Conservation (phyloP, 805 yeast species). For the Candida germanica region DNA sequence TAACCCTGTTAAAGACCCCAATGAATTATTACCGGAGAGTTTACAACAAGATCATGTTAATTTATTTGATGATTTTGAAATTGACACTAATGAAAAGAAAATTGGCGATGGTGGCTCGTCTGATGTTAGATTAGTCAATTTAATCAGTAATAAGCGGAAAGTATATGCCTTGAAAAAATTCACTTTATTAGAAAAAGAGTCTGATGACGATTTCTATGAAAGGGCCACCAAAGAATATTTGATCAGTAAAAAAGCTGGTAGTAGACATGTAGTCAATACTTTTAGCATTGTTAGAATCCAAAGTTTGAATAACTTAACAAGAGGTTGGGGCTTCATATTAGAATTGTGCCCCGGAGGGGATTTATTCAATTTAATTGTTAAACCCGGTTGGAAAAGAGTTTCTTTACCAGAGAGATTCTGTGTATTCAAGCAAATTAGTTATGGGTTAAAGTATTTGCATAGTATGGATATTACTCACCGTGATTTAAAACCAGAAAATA, state of each 20-base stretch:
- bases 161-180: conserved; percentile 66
- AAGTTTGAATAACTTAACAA: conserved; percentile 47
- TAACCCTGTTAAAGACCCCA: conserved; percentile 65
- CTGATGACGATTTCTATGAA: conserved; percentile 59
- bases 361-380: conserved; percentile 51
- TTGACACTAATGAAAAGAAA: conserved; percentile 39
- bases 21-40: conserved; percentile 55
- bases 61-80: conserved; percentile 54
- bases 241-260: conserved; percentile 53
- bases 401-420: conserved; percentile 56
- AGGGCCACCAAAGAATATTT: conserved; percentile 64
- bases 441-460: conserved; percentile 62
- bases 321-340: conserved; percentile 78
- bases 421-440: conserved; percentile 63
- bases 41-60: conserved; percentile 46
- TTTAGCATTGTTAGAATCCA: conserved; percentile 56
- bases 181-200: conserved; percentile 56
- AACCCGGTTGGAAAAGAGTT: conserved; percentile 57
- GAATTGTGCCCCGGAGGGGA: conserved; percentile 64
- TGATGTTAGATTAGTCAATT: conserved; percentile 48
- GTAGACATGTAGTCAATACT: conserved; percentile 59
- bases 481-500: conserved; percentile 74
- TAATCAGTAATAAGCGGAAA: conserved; percentile 38
- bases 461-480: conserved; percentile 66
- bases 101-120: conserved; percentile 76